Percentiles rank a stretch among this genome's conserved stretches.
These are phyloP conservation scores for Xylariales sp. DNA, from an alignment of 2,329 filamentous ascomycete genomes.

Conservation along the genomic window DNA sequence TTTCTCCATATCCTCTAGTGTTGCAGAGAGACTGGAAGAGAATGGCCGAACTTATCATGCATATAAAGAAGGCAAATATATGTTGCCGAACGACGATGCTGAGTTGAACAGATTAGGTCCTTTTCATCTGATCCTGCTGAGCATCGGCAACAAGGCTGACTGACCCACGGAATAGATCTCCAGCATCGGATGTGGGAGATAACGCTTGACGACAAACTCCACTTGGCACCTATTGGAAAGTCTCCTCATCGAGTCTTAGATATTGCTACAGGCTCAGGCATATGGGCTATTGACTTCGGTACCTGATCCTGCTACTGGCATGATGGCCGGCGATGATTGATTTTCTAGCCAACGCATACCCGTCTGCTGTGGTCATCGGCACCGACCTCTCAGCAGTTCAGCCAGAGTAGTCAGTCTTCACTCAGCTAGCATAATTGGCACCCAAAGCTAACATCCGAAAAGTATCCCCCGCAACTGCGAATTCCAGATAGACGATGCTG, in stretches of 20 bases:
- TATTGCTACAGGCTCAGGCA: constrained; percentile 18
- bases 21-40: neutral
- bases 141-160: neutral
- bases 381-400: constrained; percentile 9
- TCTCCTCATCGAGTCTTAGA: constrained; percentile 13
- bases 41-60: neutral
- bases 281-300: constrained; percentile 21
- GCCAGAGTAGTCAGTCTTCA: constrained; percentile 8
- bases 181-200: constrained; percentile 21
- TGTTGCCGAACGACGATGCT: constrained; percentile 1
- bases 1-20: neutral
- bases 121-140: neutral
- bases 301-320: neutral
- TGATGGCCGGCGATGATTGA: neutral
- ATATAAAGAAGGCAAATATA: constrained; percentile 6
- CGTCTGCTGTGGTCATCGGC: constrained; percentile 8
- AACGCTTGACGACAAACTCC: constrained; percentile 17
- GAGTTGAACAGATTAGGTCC: neutral
- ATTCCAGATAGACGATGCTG: constrained; percentile 11
- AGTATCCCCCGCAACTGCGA: constrained; percentile 10
- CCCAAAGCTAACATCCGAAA: neutral
- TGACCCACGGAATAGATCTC: constrained; percentile 16
- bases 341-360: constrained; percentile 2
- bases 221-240: constrained; percentile 15
- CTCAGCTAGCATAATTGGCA: neutral